Evolutionary conservation across 2,329 filamentous ascomycete genomes (phyloP), one percentile per base, ranked within the genome.

Genomic region (Ascosphaera apis): DNA sequence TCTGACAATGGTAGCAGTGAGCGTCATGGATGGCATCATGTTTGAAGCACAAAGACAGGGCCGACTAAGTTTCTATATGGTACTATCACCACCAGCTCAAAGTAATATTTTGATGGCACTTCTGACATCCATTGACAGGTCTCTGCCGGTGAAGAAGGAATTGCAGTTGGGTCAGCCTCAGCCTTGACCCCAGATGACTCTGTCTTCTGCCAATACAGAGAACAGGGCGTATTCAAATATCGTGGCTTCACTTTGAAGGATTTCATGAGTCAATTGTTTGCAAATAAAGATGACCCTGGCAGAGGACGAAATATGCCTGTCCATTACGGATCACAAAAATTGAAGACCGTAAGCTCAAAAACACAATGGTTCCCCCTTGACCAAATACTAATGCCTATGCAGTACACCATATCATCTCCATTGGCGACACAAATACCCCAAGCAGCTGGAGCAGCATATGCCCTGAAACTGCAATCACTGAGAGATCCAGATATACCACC

Each of bases 1-100:
- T n/a, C n/a, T n/a, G n/a, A n/a, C n/a, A n/a, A n/a, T 16, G 35
- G 31, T 25, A 25, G 31, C 41, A 65, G 69, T 76, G 38, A 72
- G 77, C 38, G 78, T 95, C 45, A 88, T 98, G 82, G 88, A 98
- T 51, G 56, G 91, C 37, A 79, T 95, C 52, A 95, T 95, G 84
- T 93, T 92, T 50, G 88, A 98, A 49, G 84, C 88, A 0, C 88
- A 98, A 57, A 67, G 88, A 33, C 88, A 98, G 56, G 84, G 84
- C n/a, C 72, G 82, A 15, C 59, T 92, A 38, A 84, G 76, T 54
- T 98, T 98, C 58, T 98, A 98, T 57, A 95, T 98, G 80, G 86
- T 86, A 49, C 4, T 39, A 41, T 37, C 21, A 34, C 43, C 19
- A 7, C 4, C 15, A 12, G 33, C 15, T 15, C 6, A 15, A 11